Base-by-base conservation (phyloP, 192 early-diverging fungal species). In the Podila epicladia region DNA sequence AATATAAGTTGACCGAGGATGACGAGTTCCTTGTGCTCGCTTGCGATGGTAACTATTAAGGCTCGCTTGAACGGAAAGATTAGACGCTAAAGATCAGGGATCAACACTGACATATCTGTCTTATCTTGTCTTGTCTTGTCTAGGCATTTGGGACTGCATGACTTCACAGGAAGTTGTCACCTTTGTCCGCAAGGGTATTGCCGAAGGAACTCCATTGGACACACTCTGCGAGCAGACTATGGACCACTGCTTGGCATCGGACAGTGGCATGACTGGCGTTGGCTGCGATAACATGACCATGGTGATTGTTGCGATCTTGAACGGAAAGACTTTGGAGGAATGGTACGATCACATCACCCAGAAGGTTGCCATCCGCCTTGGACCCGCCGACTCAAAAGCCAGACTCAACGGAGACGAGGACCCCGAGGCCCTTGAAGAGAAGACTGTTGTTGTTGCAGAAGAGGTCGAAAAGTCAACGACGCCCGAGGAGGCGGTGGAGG, bases 201-300 rank as follows among this genome's bases (percentile, higher is more conserved):
- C 86, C 3, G 85, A 91, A 22, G 87, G 88, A 66, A 74, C 84
- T 65, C 83, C 86, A 55, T 83, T 97, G 15, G 85, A 83, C 58
- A 83, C 83, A 29, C 91, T 96, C 67, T 94, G 93, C 82, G 97
- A 99, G 84, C 85, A 88, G 31, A 87, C 98, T 58, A 98, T 98
- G 95, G 94, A 97, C 68, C 83, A 88, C 62, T 98, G 98, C 72
- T 87, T 99, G 67, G 97, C 97, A 29, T 83, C 89, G 29, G 96
- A 97, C 73, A 91, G 88, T 72, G 97, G 96, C 41, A 85, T 95
- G 65, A 94, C 93, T 61, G 94, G 95, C 28, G 91, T 99, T 53
- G 98, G 98, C 22, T 99, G 97, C 85, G 98, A 99, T 85, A 99
- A 99, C 85, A 99, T 99, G 98, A 98, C 98, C 1, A 92, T 98